Percentiles rank a stretch among this genome's conserved stretches.
Evolutionary conservation across 257 asterid species (phyloP).

Genomic region (Perilla frutescens): DNA sequence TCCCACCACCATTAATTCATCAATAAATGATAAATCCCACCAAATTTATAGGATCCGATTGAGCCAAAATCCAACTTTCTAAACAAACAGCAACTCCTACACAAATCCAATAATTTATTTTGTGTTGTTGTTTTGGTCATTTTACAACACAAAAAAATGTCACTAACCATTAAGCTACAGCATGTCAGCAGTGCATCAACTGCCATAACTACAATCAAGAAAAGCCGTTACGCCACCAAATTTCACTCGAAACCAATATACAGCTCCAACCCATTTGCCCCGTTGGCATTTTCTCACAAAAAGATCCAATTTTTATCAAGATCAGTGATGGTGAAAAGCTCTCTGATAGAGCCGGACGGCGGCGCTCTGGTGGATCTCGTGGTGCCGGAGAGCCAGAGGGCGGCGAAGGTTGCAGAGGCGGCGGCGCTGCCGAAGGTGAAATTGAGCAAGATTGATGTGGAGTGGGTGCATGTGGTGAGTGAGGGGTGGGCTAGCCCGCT

Average conservation of each 20-base stretch:
- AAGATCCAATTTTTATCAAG: constrained; percentile 54
- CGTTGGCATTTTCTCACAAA: constrained; percentile 40
- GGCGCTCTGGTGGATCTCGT: constrained; percentile 79
- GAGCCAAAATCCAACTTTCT: background rate
- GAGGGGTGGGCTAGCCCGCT: constrained; percentile 96
- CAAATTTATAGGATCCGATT: constrained; percentile 35
- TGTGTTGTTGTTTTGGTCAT: background rate
- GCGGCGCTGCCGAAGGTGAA: constrained; percentile 60
- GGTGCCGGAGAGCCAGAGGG: constrained; percentile 62
- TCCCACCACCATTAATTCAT: too few species aligned
- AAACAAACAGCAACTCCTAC: background rate
- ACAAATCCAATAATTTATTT: background rate
- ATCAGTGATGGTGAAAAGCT: constrained; percentile 51
- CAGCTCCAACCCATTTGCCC: constrained; percentile 53
- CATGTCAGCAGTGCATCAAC: constrained; percentile 35
- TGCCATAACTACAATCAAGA: constrained; percentile 37
- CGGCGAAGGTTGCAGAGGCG: constrained; percentile 52
- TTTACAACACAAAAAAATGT: constrained; percentile 45
- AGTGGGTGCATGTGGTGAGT: constrained; percentile 91
- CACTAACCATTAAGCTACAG: constrained; percentile 60
- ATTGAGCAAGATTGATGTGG: constrained; percentile 71
- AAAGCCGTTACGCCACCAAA: constrained; percentile 35
- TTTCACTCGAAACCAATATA: constrained; percentile 53
- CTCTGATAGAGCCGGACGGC: constrained; percentile 86
- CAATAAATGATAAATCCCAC: constrained; percentile 15